phyloP scores from a whole-genome alignment of 495 filamentous ascomycete genomes.

The Beverwykella pulmonaria region DNA sequence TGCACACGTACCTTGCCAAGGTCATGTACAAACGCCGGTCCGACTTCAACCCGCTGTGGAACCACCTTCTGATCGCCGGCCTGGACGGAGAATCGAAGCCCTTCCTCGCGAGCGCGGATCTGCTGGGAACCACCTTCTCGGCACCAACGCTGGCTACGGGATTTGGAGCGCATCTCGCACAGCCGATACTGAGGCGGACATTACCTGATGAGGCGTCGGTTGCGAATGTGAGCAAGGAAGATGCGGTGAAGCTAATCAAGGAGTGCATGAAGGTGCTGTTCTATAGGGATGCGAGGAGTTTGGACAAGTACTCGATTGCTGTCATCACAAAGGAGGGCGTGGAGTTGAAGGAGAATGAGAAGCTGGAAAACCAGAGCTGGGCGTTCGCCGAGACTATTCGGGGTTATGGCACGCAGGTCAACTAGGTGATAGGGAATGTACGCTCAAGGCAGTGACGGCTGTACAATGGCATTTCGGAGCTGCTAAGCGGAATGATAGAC shows the following conservation, averaged over 20 bases:
- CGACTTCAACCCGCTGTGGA: slow-evolving; percentile 97
- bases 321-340: slow-evolving; percentile 82
- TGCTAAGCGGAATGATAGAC: slow-evolving; percentile 5
- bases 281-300: slow-evolving; percentile 91
- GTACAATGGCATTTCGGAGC: neutral
- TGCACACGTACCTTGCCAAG: slow-evolving; percentile 93
- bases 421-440: neutral
- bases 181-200: slow-evolving; percentile 81
- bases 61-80: slow-evolving; percentile 86
- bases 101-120: slow-evolving; percentile 86
- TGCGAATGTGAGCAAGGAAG: slow-evolving; percentile 68
- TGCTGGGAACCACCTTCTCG: slow-evolving; percentile 88
- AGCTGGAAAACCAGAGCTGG: slow-evolving; percentile 86
- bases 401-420: slow-evolving; percentile 71
- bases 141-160: slow-evolving; percentile 88
- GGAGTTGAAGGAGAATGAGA: slow-evolving; percentile 78
- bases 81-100: slow-evolving; percentile 78
- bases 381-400: slow-evolving; percentile 88
- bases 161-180: slow-evolving; percentile 88
- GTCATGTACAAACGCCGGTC: slow-evolving; percentile 92
- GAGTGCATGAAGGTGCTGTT: slow-evolving; percentile 98
- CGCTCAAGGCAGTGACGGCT: neutral
- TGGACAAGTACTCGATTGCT: slow-evolving; percentile 89
- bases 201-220: slow-evolving; percentile 80
- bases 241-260: slow-evolving; percentile 76